Conservation (phyloP, 129 eudicot genomes). For the Cynara cardunculus region DNA sequence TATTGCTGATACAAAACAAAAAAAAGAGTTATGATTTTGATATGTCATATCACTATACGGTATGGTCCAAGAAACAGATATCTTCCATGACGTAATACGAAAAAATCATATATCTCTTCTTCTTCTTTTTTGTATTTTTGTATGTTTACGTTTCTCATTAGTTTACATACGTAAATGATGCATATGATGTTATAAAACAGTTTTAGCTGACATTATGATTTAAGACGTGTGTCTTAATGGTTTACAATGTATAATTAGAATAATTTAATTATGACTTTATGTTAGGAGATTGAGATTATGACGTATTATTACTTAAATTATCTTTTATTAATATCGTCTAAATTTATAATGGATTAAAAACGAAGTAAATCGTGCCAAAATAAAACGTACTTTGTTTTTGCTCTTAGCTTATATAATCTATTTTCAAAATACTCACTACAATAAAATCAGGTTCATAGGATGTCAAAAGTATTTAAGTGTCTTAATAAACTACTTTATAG, state of each 20-base stretch:
- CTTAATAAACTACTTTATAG: too few species aligned
- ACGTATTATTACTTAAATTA: conserved; percentile 13
- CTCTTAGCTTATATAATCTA: not conserved
- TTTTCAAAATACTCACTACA: not conserved
- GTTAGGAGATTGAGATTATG: conserved; percentile 16
- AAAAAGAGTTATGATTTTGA: not conserved
- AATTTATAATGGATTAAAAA: not conserved
- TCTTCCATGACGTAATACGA: not conserved
- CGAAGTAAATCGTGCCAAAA: not conserved
- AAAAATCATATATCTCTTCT: not conserved
- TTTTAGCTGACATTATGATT: not conserved
- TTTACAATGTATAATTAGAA: not conserved
- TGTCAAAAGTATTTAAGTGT: too few species aligned
- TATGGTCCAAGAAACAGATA: not conserved
- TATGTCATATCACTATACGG: not conserved
- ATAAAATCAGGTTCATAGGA: not conserved
- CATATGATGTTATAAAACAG: not conserved
- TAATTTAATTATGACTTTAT: not conserved
- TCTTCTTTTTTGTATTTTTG: not conserved
- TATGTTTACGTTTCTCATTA: not conserved
- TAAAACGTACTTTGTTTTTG: not conserved
- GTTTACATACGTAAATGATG: not conserved
- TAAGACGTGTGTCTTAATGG: not conserved
- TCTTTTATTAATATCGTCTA: not conserved
- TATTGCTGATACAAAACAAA: not conserved